These are phyloP conservation scores for Phialemonium atrogriseum DNA, from an alignment of 2,329 filamentous ascomycete genomes.

Conservation along the genomic window DNA sequence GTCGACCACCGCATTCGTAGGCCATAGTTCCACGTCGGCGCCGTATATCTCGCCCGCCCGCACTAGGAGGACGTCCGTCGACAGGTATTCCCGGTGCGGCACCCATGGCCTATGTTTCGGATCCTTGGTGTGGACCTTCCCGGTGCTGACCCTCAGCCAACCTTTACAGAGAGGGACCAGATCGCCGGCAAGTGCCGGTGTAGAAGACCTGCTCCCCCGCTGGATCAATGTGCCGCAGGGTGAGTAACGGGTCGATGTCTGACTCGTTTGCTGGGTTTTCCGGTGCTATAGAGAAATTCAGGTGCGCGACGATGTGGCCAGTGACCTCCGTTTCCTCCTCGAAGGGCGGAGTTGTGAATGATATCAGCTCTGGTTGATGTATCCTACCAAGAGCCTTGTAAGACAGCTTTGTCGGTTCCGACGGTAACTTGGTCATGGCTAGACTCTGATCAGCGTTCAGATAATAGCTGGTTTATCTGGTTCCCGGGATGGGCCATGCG, in stretches of 20 bases:
- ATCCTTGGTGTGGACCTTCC: constrained; percentile 42
- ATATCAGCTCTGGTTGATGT: constrained; percentile 42
- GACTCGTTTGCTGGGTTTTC: no score
- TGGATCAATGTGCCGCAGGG: constrained; percentile 48
- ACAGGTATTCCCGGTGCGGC: constrained; percentile 50
- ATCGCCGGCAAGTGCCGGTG: constrained; percentile 57
- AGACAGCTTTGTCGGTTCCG: constrained; percentile 31
- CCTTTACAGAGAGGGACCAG: constrained; percentile 55
- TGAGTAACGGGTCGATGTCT: constrained; percentile 60
- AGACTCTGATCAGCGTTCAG: constrained; percentile 41
- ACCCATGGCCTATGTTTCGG: constrained; percentile 44
- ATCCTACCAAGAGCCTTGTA: constrained; percentile 54
- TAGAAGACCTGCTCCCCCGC: constrained; percentile 51
- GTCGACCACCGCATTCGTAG: constrained; percentile 49
- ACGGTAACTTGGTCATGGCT: constrained; percentile 19
- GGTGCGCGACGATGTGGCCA: constrained; percentile 55
- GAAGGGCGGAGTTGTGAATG: constrained; percentile 51
- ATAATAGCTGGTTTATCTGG: constrained; percentile 53
- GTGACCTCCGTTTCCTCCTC: constrained; percentile 61
- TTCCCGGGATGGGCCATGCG: constrained; percentile 61
- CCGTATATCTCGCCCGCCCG: constrained; percentile 45
- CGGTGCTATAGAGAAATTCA: constrained; percentile 55
- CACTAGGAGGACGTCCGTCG: constrained; percentile 46
- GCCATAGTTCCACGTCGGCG: constrained; percentile 58
- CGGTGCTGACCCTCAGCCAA: constrained; percentile 51